These are phyloP conservation scores for Clarkia xantiana DNA, from an alignment of 345 rosid genomes.

Conservation along the genomic window DNA sequence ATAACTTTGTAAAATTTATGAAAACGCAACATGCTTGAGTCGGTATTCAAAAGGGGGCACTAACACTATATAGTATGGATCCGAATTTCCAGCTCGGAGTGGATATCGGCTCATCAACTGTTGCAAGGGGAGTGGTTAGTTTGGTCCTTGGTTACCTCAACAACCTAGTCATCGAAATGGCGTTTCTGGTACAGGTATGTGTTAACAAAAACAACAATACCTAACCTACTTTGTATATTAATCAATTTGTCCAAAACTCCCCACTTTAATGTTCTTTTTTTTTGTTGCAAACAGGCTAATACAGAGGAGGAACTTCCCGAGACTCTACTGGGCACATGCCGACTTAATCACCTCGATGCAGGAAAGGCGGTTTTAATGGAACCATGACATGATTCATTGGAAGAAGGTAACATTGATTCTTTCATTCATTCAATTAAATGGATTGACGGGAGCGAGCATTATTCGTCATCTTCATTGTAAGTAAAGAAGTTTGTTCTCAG, in stretches of 20 bases:
- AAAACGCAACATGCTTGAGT: slow-evolving; percentile 2
- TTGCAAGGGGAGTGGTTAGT: slow-evolving; percentile 91
- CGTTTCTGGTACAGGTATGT: slow-evolving; percentile 90
- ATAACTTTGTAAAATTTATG: neutral
- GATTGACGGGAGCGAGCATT: too few relatives aligned
- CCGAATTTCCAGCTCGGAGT: slow-evolving; percentile 59
- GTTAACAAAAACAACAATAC: slow-evolving; percentile 2
- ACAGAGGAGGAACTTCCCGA: slow-evolving; percentile 91
- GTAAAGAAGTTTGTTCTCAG: too few relatives aligned
- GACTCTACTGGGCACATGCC: slow-evolving; percentile 78
- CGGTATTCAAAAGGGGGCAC: neutral
- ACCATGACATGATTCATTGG: slow-evolving; percentile 12
- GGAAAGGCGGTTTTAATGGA: slow-evolving; percentile 40
- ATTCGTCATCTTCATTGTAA: too few relatives aligned
- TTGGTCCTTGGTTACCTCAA: slow-evolving; percentile 94
- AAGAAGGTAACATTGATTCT: slow-evolving; percentile 7
- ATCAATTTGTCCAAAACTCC: neutral
- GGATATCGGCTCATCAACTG: slow-evolving; percentile 86
- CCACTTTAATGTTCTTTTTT: neutral
- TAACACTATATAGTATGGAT: neutral
- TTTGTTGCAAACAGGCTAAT: slow-evolving; percentile 61
- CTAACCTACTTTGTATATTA: neutral
- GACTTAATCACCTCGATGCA: slow-evolving; percentile 74
- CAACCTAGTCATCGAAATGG: slow-evolving; percentile 90
- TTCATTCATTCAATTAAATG: slow-evolving; percentile 15